These are phyloP conservation scores for Gautieria morchelliformis DNA, from an alignment of 768 basidiomycete species.

Conservation along the genomic window DNA sequence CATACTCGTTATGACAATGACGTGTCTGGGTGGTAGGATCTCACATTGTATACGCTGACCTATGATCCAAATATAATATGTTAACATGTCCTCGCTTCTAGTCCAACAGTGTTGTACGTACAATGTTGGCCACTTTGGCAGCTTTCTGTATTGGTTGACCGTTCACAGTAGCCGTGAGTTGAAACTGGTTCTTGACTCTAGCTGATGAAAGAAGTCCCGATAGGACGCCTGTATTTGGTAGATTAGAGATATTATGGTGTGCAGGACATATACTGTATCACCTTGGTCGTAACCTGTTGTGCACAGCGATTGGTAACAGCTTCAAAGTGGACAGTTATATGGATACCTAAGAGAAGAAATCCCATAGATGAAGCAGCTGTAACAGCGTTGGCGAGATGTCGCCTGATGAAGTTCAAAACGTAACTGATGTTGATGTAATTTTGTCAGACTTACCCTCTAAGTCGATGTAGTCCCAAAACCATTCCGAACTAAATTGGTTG, in stretches of 20 bases:
- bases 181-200: conserved; percentile 5
- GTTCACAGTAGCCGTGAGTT: conserved; percentile 2
- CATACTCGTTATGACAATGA: background rate
- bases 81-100: too few relatives aligned
- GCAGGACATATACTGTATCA: background rate
- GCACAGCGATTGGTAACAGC: background rate
- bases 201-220: background rate
- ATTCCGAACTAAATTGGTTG: too few relatives aligned
- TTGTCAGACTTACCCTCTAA: too few relatives aligned
- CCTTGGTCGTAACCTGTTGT: conserved; percentile 7
- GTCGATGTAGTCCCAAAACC: too few relatives aligned
- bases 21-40: too few relatives aligned
- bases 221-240: background rate
- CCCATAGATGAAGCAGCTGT: conserved; percentile 5
- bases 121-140: conserved; percentile 7
- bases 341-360: conserved; percentile 3
- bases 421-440: too few relatives aligned
- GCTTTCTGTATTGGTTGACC: conserved; percentile 5
- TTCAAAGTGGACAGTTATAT: background rate
- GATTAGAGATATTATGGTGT: background rate
- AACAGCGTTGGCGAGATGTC: conserved; percentile 5
- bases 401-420: background rate
- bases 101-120: background rate
- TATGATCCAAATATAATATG: background rate
- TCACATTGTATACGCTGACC: conserved; percentile 7